A percentile compares a stretch with the other conserved stretches of the same genome.
phyloP scores from a whole-genome alignment of 2,329 filamentous ascomycete species.

The Neopestalotiopsis sp. region DNA sequence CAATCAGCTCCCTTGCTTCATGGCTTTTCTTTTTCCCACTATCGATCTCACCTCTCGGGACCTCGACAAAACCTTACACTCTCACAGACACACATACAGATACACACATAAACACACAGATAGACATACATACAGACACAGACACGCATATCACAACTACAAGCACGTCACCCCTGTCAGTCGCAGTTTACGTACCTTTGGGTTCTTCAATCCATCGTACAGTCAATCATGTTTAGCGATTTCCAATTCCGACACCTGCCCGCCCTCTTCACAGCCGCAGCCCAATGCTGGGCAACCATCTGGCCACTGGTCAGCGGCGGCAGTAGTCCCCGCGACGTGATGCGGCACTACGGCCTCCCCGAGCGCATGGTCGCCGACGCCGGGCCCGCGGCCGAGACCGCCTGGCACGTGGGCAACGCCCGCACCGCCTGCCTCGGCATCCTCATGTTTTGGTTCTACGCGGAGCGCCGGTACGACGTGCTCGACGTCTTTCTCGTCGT shows the following conservation, averaged over 20 bases:
- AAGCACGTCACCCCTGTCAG: too few species aligned
- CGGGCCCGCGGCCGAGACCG: slow-evolving; percentile 22
- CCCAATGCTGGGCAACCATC: slow-evolving; percentile 25
- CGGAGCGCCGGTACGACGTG: slow-evolving; percentile 26
- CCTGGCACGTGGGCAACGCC: slow-evolving; percentile 26
- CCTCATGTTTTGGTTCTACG: slow-evolving; percentile 29
- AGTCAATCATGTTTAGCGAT: slow-evolving; percentile 21
- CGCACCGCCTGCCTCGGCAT: slow-evolving; percentile 27
- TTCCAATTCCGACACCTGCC: slow-evolving; percentile 25
- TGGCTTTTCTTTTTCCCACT: too few species aligned
- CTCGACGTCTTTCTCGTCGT: slow-evolving; percentile 26
- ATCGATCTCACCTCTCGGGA: too few species aligned
- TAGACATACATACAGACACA: too few species aligned
- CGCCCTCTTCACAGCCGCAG: slow-evolving; percentile 24
- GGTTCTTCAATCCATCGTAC: too few species aligned
- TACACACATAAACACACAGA: too few species aligned
- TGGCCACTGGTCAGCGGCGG: slow-evolving; percentile 25
- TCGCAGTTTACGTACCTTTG: too few species aligned
- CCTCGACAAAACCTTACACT: too few species aligned
- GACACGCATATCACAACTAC: too few species aligned
- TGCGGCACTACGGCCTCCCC: slow-evolving; percentile 26
- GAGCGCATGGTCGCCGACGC: slow-evolving; percentile 13
- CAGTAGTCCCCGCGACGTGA: slow-evolving; percentile 22
- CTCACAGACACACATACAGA: too few species aligned
- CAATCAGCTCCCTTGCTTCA: too few species aligned